phyloP scores from a whole-genome alignment of 148 eudicot species.

The Chenopodium suecicum region DNA sequence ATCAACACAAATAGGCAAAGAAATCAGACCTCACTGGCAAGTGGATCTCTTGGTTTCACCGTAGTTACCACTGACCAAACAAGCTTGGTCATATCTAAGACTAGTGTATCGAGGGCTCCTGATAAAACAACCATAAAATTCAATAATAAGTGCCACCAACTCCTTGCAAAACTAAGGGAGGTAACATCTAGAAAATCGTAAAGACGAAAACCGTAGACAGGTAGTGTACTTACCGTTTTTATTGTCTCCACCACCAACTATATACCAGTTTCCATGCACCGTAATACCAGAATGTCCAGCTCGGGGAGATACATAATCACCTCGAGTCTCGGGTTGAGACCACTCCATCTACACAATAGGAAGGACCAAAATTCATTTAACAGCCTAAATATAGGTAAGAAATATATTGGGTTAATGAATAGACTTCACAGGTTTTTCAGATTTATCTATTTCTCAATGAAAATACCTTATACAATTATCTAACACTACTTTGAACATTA shows the following conservation, averaged over 20 bases:
- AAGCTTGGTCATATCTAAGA: conserved; percentile 77
- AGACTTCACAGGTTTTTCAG: not conserved
- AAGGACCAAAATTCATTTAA: not conserved
- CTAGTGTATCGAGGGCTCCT: conserved; percentile 83
- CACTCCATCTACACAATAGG: conserved; percentile 75
- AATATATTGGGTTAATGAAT: not conserved
- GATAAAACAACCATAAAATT: conserved; percentile 23
- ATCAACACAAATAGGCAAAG: conserved; percentile 13
- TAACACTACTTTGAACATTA: too few species aligned
- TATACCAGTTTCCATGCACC: conserved; percentile 73
- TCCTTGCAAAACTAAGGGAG: conserved; percentile 5
- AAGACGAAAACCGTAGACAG: not conserved
- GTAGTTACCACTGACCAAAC: conserved; percentile 58
- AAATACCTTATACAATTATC: not conserved
- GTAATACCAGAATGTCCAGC: conserved; percentile 90
- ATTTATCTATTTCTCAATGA: conserved; percentile 1
- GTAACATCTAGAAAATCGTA: not conserved
- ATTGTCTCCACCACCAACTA: conserved; percentile 97
- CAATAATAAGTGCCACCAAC: not conserved
- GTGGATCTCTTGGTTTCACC: conserved; percentile 73
- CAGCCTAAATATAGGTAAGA: not conserved
- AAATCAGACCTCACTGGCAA: conserved; percentile 87
- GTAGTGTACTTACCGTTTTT: conserved; percentile 53
- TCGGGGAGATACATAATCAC: conserved; percentile 68
- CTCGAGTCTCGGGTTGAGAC: conserved; percentile 88